Base-by-base conservation (phyloP, 495 filamentous ascomycete species). In the Penicillium soppii region DNA sequence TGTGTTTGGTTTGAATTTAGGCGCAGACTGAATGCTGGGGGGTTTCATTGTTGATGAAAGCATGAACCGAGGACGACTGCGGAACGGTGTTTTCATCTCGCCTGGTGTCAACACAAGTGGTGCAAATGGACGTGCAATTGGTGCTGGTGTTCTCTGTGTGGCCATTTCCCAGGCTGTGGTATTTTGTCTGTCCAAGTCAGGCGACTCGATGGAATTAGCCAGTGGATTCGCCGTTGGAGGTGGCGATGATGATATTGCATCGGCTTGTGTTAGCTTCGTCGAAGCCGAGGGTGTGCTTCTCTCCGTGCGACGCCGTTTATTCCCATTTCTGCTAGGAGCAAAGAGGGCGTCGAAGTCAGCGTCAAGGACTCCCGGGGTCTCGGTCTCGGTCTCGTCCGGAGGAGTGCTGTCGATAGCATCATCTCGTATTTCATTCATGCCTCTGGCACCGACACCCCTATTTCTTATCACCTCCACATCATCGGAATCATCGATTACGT, bases 401-500 rank as follows among this genome's bases (percentile, higher is more conserved):
- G 62, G 56, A 40, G 59, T 62, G 36, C 63, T 67, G 15, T 59
- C 38, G 12, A 61, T 58, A 2, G 46, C 52, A 48, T 57, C 51
- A 38, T 59, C 49, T 2, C 4, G 22, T n/a, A 44, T 21, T 15
- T 39, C 36, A 43, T 47, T 47, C n/a, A 1, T 23, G 8, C 32
- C 16, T 13, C 20, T 35, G 3, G 13, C 23, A 13, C 27, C 26
- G 3, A 10, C 32, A 7, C n/a, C 39, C 21, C 8, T 47, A 37
- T 57, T 39, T 7, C 43, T 21, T 7, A 48, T 27, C 4, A 41
- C 15, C 12, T 61, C 61, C n/a, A 43, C 62, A 36, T 68, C 58
- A 6, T 63, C 61, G 1, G 52, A 63, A 21, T 73, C 72, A 36
- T 72, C 66, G n/a, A 75, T 73, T n/a, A 59, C 52, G 2, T 73